phyloP scores from a whole-genome alignment of 1,284 basidiomycete genomes.

The Microbotryum silenes-acaulis region DNA sequence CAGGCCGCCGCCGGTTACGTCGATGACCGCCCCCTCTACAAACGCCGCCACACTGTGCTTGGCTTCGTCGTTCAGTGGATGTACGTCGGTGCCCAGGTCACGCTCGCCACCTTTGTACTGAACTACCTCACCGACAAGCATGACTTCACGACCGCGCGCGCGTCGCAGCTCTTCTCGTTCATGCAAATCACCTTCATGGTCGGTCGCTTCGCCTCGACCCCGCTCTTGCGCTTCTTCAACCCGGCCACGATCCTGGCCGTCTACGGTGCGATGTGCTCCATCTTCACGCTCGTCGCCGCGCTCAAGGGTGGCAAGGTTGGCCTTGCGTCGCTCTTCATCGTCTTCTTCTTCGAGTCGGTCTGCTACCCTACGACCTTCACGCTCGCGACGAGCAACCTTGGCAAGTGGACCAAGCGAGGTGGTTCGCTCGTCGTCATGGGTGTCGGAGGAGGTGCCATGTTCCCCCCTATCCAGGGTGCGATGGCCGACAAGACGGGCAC shows the following conservation, averaged over 20 bases:
- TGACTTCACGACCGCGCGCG: slow-evolving; percentile 50
- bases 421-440: slow-evolving; percentile 56
- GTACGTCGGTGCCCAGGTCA: slow-evolving; percentile 53
- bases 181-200: slow-evolving; percentile 63
- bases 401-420: slow-evolving; percentile 59
- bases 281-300: slow-evolving; percentile 53
- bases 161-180: slow-evolving; percentile 60
- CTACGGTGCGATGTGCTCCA: slow-evolving; percentile 50
- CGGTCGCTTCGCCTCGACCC: slow-evolving; percentile 55
- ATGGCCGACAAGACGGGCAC: slow-evolving; percentile 54
- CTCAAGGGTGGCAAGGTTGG: slow-evolving; percentile 52
- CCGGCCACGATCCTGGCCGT: slow-evolving; percentile 56
- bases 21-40: slow-evolving; percentile 56
- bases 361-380: slow-evolving; percentile 50
- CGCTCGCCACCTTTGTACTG: slow-evolving; percentile 62
- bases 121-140: slow-evolving; percentile 60
- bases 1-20: slow-evolving; percentile 44
- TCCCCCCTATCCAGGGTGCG: slow-evolving; percentile 61
- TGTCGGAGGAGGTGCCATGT: slow-evolving; percentile 50
- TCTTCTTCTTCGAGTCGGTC: slow-evolving; percentile 44
- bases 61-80: slow-evolving; percentile 64
- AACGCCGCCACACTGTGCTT: slow-evolving; percentile 61
- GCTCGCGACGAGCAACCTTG: slow-evolving; percentile 61
- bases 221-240: slow-evolving; percentile 54
- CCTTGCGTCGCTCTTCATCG: slow-evolving; percentile 55